A percentile compares a stretch with the other conserved stretches of the same genome.
These are phyloP conservation scores for Hansfordia pulvinata DNA, from an alignment of 2,329 filamentous ascomycete genomes.

Conservation along the genomic window DNA sequence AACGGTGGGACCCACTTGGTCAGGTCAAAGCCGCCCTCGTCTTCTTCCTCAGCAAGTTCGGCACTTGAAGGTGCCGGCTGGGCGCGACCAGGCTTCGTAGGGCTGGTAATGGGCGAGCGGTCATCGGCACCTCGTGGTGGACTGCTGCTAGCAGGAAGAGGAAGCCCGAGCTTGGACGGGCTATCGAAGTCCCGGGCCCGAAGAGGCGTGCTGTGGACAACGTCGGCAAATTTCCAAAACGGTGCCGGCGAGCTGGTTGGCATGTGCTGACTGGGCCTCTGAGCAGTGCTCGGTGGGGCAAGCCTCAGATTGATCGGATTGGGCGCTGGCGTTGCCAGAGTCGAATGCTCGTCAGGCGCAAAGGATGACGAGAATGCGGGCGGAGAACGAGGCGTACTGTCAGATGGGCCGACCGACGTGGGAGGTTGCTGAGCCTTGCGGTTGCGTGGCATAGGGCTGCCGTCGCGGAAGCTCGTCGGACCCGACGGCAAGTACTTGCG, in stretches of 20 bases:
- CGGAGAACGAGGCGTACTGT: constrained; percentile 39
- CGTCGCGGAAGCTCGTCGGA: constrained; percentile 33
- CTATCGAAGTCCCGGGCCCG: constrained; percentile 41
- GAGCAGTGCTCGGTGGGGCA: constrained; percentile 67
- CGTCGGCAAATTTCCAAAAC: constrained; percentile 78
- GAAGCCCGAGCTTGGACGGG: constrained; percentile 34
- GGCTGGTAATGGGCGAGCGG: constrained; percentile 35
- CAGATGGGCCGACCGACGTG: constrained; percentile 29
- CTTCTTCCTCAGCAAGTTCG: neutral
- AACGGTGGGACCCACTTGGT: constrained; percentile 1
- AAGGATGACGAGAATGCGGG: constrained; percentile 50
- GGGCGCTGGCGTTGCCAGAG: constrained; percentile 60
- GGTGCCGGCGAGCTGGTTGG: constrained; percentile 74
- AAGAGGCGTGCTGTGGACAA: constrained; percentile 60
- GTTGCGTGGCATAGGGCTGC: constrained; percentile 47
- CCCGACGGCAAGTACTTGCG: constrained; percentile 26
- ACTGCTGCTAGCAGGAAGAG: constrained; percentile 41
- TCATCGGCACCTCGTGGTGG: constrained; percentile 34
- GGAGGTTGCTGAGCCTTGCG: constrained; percentile 29
- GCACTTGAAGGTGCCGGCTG: constrained; percentile 2
- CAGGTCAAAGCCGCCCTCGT: constrained; percentile 1
- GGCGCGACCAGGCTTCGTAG: constrained; percentile 23
- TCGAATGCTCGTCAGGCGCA: constrained; percentile 42
- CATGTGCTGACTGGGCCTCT: constrained; percentile 74
- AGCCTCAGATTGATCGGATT: constrained; percentile 60